phyloP scores from a whole-genome alignment of 2,329 filamentous ascomycete genomes.

The Colletotrichum euphorbiae region DNA sequence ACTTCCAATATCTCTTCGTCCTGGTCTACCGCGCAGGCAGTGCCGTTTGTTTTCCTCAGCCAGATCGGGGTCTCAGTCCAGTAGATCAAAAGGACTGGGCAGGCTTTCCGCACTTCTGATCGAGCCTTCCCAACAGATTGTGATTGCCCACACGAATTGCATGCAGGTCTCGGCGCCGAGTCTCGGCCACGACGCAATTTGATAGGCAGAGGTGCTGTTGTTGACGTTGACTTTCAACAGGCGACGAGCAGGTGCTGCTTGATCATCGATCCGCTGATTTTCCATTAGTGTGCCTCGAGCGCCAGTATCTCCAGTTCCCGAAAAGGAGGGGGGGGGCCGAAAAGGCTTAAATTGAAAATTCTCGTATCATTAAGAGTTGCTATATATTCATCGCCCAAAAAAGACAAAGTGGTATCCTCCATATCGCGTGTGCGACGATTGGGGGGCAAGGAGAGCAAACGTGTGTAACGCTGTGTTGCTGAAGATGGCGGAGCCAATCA shows the following conservation, averaged over 20 bases:
- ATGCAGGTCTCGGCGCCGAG: constrained; percentile 15
- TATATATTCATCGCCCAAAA: constrained; percentile 16
- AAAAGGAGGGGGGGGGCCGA: background rate
- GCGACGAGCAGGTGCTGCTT: background rate
- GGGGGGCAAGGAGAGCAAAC: background rate
- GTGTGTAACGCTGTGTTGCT: constrained; percentile 23
- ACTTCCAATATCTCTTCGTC: background rate
- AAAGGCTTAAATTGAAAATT: background rate
- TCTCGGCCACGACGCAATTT: constrained; percentile 1
- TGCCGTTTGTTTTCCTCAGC: background rate
- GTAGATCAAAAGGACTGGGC: constrained; percentile 1
- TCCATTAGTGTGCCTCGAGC: background rate
- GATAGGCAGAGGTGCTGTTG: background rate
- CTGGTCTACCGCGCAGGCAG: background rate
- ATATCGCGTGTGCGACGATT: background rate
- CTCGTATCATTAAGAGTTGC: constrained; percentile 18
- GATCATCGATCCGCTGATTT: background rate
- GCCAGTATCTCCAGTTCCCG: background rate
- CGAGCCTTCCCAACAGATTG: constrained; percentile 15
- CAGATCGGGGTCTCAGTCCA: constrained; percentile 3
- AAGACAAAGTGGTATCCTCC: constrained; percentile 36
- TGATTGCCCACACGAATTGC: background rate
- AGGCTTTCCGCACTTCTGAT: constrained; percentile 21
- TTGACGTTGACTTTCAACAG: background rate
- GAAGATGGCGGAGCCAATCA: constrained; percentile 13